Conservation (phyloP, 2,329 filamentous ascomycete species). For the Cladosporium sp. region DNA sequence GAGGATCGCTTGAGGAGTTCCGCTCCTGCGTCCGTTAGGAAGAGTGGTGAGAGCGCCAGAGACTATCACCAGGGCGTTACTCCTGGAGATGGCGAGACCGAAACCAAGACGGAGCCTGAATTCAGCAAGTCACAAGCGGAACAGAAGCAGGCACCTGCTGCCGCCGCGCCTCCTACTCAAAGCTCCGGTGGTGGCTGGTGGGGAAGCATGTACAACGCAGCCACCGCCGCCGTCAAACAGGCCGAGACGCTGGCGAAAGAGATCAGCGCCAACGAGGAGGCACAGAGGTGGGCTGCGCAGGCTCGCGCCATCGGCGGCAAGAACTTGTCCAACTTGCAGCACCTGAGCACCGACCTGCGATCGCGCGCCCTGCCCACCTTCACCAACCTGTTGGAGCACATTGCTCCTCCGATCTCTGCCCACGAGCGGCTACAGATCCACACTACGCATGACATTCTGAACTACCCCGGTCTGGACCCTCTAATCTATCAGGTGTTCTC, state of each 20-base stretch:
- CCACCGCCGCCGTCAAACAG: constrained; percentile 82
- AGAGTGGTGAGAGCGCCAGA: constrained; percentile 74
- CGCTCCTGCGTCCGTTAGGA: constrained; percentile 51
- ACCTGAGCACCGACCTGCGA: constrained; percentile 61
- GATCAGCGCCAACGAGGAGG: constrained; percentile 94
- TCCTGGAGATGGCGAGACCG: constrained; percentile 53
- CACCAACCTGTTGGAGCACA: constrained; percentile 88
- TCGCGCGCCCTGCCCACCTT: constrained; percentile 90
- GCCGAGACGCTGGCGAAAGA: constrained; percentile 92
- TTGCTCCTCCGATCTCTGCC: constrained; percentile 93
- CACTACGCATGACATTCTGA: constrained; percentile 91
- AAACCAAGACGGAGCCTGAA: constrained; percentile 16
- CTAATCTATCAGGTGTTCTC: constrained; percentile 90
- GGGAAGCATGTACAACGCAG: constrained; percentile 81
- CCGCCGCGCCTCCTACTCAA: neutral
- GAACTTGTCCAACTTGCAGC: constrained; percentile 27
- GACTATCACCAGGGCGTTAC: constrained; percentile 73
- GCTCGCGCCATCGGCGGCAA: constrained; percentile 63
- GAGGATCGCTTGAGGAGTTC: constrained; percentile 59
- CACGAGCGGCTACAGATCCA: constrained; percentile 97
- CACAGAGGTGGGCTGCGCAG: constrained; percentile 93
- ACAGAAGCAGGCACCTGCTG: constrained; percentile 22
- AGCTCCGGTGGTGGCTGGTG: constrained; percentile 71
- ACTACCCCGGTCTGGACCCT: constrained; percentile 91
- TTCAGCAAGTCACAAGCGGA: constrained; percentile 34